Conservation (phyloP, 352 stramenopile species). For the Pythium vanterpoolii region DNA sequence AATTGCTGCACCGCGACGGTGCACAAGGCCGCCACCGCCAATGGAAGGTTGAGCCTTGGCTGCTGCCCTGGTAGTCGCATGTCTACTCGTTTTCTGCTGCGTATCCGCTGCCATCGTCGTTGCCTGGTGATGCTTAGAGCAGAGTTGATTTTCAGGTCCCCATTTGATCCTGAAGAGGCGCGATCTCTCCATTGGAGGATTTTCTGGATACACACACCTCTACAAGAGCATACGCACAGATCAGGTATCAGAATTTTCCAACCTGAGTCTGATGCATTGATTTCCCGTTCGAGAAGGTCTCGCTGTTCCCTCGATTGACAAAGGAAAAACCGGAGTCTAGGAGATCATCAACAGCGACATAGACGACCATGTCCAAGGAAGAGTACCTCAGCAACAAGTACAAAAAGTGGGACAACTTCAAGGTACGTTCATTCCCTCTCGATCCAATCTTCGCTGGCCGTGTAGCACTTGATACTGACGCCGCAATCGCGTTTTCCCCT, state of each 20-base stretch:
- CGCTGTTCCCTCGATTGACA: background rate
- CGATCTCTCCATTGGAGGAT: conserved; percentile 10
- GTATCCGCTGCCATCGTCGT: conserved; percentile 8
- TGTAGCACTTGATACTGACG: conserved; percentile 5
- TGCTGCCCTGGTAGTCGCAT: background rate
- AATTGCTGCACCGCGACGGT: conserved; percentile 9
- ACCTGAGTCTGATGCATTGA: conserved; percentile 2
- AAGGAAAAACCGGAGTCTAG: background rate
- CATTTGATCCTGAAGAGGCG: conserved; percentile 11
- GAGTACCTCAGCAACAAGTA: conserved; percentile 86
- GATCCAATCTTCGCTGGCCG: background rate
- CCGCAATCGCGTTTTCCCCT: background rate
- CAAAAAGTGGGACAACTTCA: conserved; percentile 87
- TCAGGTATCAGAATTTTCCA: background rate
- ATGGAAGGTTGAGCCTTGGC: background rate
- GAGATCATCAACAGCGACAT: too few relatives aligned
- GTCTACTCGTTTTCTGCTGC: background rate
- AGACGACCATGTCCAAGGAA: conserved; percentile 37
- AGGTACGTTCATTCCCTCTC: conserved; percentile 30
- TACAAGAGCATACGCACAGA: conserved; percentile 5
- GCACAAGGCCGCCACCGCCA: background rate
- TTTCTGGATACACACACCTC: background rate
- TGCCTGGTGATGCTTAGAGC: background rate
- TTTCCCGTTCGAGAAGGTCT: conserved; percentile 23
- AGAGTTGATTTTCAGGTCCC: background rate